Conservation (phyloP, 2,329 filamentous ascomycete genomes). For the Diplodia intermedia region DNA sequence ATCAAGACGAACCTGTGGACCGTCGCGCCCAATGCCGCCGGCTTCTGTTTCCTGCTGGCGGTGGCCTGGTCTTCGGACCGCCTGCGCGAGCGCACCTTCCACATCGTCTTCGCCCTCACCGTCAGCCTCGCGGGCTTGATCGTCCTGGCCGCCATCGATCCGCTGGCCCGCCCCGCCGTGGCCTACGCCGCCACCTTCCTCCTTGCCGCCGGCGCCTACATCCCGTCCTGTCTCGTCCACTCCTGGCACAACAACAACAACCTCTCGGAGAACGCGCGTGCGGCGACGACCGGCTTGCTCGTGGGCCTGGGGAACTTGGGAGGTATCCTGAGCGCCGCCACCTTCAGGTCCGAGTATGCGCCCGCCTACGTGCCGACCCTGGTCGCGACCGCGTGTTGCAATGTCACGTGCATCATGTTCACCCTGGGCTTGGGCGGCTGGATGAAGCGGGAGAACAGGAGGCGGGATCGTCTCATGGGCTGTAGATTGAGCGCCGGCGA, state of each 20-base stretch:
- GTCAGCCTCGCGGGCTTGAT: slow-evolving; percentile 23
- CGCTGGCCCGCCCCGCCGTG: neutral
- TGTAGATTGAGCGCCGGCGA: slow-evolving; percentile 9
- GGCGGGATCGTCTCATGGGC: slow-evolving; percentile 27
- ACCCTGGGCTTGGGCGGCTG: slow-evolving; percentile 17
- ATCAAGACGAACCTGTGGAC: slow-evolving; percentile 32
- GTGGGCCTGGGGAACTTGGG: slow-evolving; percentile 23
- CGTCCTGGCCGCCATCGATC: slow-evolving; percentile 18
- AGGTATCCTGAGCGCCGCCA: slow-evolving; percentile 11
- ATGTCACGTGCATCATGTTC: slow-evolving; percentile 17
- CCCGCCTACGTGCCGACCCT: slow-evolving; percentile 26
- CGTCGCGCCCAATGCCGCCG: slow-evolving; percentile 30
- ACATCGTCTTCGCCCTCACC: slow-evolving; percentile 25
- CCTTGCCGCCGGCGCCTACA: slow-evolving; percentile 18
- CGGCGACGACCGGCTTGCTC: slow-evolving; percentile 14
- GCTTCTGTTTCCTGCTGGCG: slow-evolving; percentile 20
- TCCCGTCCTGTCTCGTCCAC: slow-evolving; percentile 27
- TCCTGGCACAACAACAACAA: slow-evolving; percentile 32
- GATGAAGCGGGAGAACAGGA: slow-evolving; percentile 28
- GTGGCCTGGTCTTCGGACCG: slow-evolving; percentile 23
- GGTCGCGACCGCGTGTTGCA: slow-evolving; percentile 7
- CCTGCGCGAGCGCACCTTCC: slow-evolving; percentile 28
- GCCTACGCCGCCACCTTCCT: slow-evolving; percentile 28
- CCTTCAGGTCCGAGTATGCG: slow-evolving; percentile 21
- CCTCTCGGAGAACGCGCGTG: slow-evolving; percentile 22